Evolutionary conservation across 163 green algal species (phyloP), one percentile per base, ranked within the genome.

Genomic region (Smithsoniella earleae): DNA sequence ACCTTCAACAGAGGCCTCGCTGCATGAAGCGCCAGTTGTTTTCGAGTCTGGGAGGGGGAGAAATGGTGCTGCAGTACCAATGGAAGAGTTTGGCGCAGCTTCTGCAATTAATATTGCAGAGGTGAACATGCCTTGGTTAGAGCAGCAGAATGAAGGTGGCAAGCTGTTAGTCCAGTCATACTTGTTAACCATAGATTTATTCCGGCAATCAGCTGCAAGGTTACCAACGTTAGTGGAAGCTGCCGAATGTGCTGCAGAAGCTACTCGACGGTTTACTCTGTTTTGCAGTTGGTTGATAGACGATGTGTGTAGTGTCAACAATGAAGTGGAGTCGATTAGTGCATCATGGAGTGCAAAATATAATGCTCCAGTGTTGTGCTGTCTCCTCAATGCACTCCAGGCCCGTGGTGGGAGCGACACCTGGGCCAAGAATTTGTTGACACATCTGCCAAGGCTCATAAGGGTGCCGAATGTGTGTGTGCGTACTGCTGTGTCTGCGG

Each of bases 161-260:
- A 30, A 69, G 25, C 58, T 69, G 58, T 31, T 69, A 22, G 58
- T 69, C 3, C 38, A 69, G 58, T 30, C 58, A 33, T 69, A 69
- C 20, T 34, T 69, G n/a, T 31, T 30, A 33, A 69, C 58, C 10
- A 69, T 69, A 4, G 58, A 69, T 34, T 30, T 40, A 13, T 69
- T 69, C 25, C 10, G 27, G 58, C 27, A 69, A 33, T 69, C 58
- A 16, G 58, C 58, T 30, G 58, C 58, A 16, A 5, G 58, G 20
- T 34, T 4, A 13, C 58, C 58, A 33, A 69, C 58, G 6, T 40
- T 69, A 13, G 25, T 69, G 6, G 58, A 69, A 33, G 58, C 58
- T 40, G 58, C 58, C 22, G 58, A 37, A 6, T 69, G 58, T 13
- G n/a, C 58, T 25, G 58, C 31, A n/a, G 58, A 69, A 33, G 58